Evolutionary conservation across 257 asterid species (phyloP).

Genomic region (Solanum sitiens): DNA sequence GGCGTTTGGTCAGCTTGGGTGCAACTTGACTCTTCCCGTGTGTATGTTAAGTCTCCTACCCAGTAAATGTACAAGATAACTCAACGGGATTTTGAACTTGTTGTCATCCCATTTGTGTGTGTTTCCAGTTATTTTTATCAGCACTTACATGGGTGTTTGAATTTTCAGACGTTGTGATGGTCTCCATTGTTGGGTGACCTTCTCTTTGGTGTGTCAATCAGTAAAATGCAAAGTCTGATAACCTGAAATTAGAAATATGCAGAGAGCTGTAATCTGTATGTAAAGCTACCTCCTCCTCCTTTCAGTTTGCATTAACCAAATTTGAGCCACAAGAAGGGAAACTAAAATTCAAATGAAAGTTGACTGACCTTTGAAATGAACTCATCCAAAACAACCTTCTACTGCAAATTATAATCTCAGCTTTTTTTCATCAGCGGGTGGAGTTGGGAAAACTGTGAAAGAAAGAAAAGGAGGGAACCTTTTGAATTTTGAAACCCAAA

Average conservation of each 20-base stretch:
- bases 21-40: neutral
- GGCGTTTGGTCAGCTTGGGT: neutral
- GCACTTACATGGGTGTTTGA: neutral
- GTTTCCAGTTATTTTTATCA: too few relatives aligned
- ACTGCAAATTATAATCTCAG: neutral
- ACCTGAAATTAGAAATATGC: neutral
- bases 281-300: neutral
- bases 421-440: neutral
- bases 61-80: neutral
- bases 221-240: neutral
- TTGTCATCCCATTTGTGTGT: neutral
- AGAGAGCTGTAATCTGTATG: neutral
- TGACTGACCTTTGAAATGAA: neutral
- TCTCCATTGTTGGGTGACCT: neutral
- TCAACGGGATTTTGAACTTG: neutral
- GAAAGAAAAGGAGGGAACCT: neutral
- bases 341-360: neutral
- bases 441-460: neutral
- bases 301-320: neutral
- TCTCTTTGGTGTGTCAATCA: neutral
- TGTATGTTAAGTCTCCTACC: neutral
- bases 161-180: neutral
- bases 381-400: neutral
- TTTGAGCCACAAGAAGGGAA: too few relatives aligned
- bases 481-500: neutral